Evolutionary conservation across 805 yeast genomes (phyloP), one percentile per base, ranked within the genome.

Genomic region (Candida bentonensis): DNA sequence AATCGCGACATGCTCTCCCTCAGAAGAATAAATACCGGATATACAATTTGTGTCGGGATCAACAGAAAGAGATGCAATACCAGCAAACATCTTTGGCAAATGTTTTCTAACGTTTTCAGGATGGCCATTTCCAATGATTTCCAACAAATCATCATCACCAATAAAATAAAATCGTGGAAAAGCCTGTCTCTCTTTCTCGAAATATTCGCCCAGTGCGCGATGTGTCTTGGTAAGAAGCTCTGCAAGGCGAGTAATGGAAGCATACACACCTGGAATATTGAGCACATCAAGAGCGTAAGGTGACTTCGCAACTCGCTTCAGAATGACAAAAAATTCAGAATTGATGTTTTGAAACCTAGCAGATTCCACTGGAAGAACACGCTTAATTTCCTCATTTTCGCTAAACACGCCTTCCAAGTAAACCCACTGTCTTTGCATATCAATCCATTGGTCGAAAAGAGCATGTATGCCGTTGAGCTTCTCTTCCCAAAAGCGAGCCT

Each of bases 141-240:
- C 94, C 26, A 89, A 64, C 23, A 89, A 62, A 57, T 89, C 96
- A 47, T 87, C 95, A 57, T 89, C 89, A 3, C 96, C 96, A 22
- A 89, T 64, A 56, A 89, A 88, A 54, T 80, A 87, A 45, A 87
- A 79, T 41, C 96, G 68, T 1, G 95, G 88, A 53, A 82, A 89
- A 1, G 68, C 47, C 36, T 73, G 79, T 49, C 97, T 65, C 56
- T 88, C 94, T 30, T 72, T 73, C 52, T 88, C 96, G 25, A 89
- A 64, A 56, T 78, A 89, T 5, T 84, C 89, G 11, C 78, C 68
- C 13, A 89, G 65, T 0, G 95, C 79, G 44, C 70, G 73, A 40
- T 78, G 70, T 1, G 85, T 72, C 49, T 69, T 75, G 3, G 51
- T 53, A 23, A 88, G 64, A n/a, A 79, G 69, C 0, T 77, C 83